Conservation (phyloP, 495 filamentous ascomycete species). For the Thozetella sp. region DNA sequence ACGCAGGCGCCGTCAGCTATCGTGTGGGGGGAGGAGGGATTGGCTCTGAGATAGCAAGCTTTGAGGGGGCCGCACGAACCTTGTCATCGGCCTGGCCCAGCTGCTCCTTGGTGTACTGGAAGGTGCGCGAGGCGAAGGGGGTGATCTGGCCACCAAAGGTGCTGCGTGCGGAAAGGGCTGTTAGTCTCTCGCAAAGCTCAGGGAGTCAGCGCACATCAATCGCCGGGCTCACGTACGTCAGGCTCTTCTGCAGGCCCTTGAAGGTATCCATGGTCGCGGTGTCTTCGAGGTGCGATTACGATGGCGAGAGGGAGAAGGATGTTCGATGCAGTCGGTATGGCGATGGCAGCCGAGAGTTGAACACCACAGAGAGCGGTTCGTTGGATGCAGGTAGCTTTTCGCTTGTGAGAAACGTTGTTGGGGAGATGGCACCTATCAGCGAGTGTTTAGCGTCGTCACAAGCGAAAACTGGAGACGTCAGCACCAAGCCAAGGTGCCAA, state of each 20-base stretch:
- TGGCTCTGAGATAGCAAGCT: no score
- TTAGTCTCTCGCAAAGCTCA: constrained; percentile 12
- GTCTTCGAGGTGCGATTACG: background rate
- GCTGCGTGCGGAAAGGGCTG: constrained; percentile 24
- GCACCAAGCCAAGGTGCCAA: background rate
- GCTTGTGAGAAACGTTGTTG: constrained; percentile 3
- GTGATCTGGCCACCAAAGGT: constrained; percentile 62
- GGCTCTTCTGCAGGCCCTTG: constrained; percentile 33
- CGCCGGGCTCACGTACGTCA: constrained; percentile 18
- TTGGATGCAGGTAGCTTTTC: background rate
- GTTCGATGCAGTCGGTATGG: background rate
- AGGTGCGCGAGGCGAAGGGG: constrained; percentile 89
- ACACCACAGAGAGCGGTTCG: background rate
- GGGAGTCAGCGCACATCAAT: background rate
- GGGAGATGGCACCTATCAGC: constrained; percentile 1
- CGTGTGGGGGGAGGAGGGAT: no score
- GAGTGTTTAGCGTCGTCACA: background rate
- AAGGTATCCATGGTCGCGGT: constrained; percentile 28
- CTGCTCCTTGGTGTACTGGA: constrained; percentile 97
- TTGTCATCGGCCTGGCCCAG: constrained; percentile 94
- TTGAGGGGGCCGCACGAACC: constrained; percentile 42
- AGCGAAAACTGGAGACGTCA: constrained; percentile 1
- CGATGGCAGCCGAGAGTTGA: background rate
- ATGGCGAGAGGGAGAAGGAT: constrained; percentile 3
- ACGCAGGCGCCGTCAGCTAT: constrained; percentile 7